These are phyloP conservation scores for Omphalea diandra DNA, from an alignment of 441 rosid species.

Conservation along the genomic window DNA sequence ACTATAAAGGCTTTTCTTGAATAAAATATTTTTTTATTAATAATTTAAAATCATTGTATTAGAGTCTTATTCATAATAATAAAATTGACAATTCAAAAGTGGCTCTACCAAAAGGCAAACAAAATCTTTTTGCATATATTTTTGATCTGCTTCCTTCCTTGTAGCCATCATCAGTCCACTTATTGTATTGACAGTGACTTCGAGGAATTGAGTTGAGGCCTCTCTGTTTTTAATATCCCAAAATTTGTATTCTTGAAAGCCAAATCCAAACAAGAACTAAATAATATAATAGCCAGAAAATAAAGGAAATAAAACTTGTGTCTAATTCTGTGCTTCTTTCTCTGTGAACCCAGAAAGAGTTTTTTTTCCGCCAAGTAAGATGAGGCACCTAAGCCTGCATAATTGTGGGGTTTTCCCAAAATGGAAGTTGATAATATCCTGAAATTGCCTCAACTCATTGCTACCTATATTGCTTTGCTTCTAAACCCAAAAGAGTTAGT, in stretches of 20 bases:
- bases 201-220: neutral
- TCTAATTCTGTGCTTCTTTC: neutral
- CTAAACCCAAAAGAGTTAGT: neutral
- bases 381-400: neutral
- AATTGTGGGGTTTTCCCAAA: neutral
- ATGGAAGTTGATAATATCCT: constrained; percentile 5
- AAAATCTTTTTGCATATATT: neutral
- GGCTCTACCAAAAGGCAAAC: neutral
- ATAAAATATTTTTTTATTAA: neutral
- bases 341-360: neutral
- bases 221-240: neutral
- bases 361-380: neutral
- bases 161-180: neutral
- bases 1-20: no score
- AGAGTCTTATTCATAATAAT: no score
- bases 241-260: neutral
- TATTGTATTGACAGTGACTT: neutral
- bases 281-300: no score
- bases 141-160: neutral
- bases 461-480: constrained; percentile 1
- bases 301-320: neutral
- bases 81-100: no score
- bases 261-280: neutral
- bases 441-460: no score
- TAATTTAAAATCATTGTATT: no score